These are phyloP conservation scores for Hylodesmum podocarpum DNA, from an alignment of 306 rosid species.

Conservation along the genomic window DNA sequence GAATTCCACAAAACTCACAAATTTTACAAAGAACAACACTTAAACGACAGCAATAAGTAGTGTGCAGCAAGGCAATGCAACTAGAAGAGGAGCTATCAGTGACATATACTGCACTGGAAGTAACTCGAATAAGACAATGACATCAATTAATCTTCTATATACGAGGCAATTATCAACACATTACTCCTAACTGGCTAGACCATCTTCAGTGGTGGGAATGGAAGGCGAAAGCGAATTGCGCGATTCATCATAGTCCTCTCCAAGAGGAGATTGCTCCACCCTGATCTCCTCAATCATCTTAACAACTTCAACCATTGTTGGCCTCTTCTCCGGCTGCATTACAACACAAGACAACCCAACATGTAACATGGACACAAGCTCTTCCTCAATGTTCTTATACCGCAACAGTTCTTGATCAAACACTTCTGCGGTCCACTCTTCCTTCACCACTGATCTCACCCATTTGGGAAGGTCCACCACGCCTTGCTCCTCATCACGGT, in stretches of 20 bases:
- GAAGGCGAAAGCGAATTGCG: constrained; percentile 90
- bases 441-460: constrained; percentile 92
- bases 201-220: constrained; percentile 92
- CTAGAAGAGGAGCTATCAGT: constrained; percentile 20
- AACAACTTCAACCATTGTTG: constrained; percentile 74
- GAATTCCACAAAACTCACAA: constrained; percentile 32
- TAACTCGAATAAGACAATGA: constrained; percentile 15
- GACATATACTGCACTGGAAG: neutral
- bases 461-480: constrained; percentile 80
- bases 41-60: constrained; percentile 27
- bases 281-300: constrained; percentile 94
- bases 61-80: constrained; percentile 54
- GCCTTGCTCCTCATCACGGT: constrained; percentile 55
- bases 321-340: constrained; percentile 83
- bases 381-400: constrained; percentile 98
- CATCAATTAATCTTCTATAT: constrained; percentile 2
- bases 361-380: constrained; percentile 90
- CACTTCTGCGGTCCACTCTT: constrained; percentile 99
- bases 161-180: neutral
- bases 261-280: constrained; percentile 92
- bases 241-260: constrained; percentile 89
- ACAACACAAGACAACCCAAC: constrained; percentile 85
- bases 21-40: constrained; percentile 58
- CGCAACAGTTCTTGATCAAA: constrained; percentile 87
- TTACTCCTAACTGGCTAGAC: constrained; percentile 49